These are phyloP conservation scores for Fraxinus baroniana DNA, from an alignment of 305 asterid species.

Conservation along the genomic window DNA sequence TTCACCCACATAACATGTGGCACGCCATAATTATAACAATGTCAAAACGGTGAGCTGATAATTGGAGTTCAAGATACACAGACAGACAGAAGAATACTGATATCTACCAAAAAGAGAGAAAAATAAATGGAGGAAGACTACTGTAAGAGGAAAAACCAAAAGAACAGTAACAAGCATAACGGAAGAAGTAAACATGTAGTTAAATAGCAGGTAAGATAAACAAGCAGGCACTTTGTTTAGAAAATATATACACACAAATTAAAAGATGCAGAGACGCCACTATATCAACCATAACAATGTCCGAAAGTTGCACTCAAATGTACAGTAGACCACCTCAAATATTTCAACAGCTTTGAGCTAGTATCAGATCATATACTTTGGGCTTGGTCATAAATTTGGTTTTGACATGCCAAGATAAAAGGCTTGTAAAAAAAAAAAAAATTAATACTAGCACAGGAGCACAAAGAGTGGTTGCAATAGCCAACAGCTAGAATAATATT, in stretches of 20 bases:
- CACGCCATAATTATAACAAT: slow-evolving; percentile 11
- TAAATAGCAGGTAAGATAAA: neutral
- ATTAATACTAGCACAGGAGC: neutral
- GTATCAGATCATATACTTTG: neutral
- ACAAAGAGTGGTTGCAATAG: slow-evolving; percentile 1
- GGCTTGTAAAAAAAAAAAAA: neutral
- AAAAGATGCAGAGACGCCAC: neutral
- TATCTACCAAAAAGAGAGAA: neutral
- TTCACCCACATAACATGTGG: slow-evolving; percentile 11
- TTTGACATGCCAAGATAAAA: neutral
- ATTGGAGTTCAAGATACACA: neutral
- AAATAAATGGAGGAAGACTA: neutral
- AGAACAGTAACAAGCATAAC: neutral
- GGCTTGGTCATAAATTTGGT: neutral
- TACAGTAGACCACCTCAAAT: slow-evolving; percentile 4
- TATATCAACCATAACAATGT: slow-evolving; percentile 9
- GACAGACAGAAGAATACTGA: neutral
- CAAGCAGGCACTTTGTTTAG: neutral
- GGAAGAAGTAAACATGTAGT: neutral
- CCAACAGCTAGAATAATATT: neutral
- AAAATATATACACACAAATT: neutral
- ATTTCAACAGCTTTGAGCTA: slow-evolving; percentile 13
- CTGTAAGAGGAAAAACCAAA: neutral
- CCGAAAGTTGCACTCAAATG: neutral
- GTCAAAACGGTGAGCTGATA: neutral